Base-by-base conservation (phyloP, 2,329 filamentous ascomycete species). In the Fusarium sp. region DNA sequence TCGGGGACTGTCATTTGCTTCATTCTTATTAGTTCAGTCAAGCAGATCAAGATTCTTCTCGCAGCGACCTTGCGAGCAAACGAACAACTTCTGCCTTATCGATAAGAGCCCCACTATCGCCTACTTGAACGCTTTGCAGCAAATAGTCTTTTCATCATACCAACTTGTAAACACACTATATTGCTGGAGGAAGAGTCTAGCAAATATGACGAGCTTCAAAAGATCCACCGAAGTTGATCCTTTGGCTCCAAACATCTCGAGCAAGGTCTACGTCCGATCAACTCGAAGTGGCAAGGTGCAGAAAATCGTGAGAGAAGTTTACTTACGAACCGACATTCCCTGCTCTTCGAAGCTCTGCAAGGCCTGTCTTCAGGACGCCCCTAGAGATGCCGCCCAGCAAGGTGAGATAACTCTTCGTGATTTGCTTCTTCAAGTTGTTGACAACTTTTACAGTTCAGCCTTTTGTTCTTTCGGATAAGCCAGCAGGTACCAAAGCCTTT, bases 261-360 rank as follows among this genome's bases (percentile, higher is more conserved):
- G 91, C 87, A 99, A 98, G 82, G 89, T 96, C 74, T 99, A 96
- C 77, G 92, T 99, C 67, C 88, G 96, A 63, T 97, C 96, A 25
- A 97, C 95, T 46, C 94, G 93, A 80, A 96, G 90, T 79, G 96
- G 96, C 80, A 97, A 97, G 83, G 95, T 98, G 62, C 96, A 98
- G 80, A 99, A 99, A 85, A 96, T 99, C 76, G 96, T 99, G 70
- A 90, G 94, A 75, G 96, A 99, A 83, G 87, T 98, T 67, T 99
- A 99, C 80, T 85, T 99, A 64, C 89, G 96, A 79, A 92, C 95
- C 81, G 96, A 99, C 78, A 98, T 99, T 75, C 95, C 96, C 48
- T 99, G 96, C 82, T 97, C 95, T 33, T 98, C 95, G 25, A 91
- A 90, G 79, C 84, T 99, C 42, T 99, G 96, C 83, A 86, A 86